Evolutionary conservation across 2,329 filamentous ascomycete genomes (phyloP), one percentile per base, ranked within the genome.

Genomic region (Xylariaceae sp.): DNA sequence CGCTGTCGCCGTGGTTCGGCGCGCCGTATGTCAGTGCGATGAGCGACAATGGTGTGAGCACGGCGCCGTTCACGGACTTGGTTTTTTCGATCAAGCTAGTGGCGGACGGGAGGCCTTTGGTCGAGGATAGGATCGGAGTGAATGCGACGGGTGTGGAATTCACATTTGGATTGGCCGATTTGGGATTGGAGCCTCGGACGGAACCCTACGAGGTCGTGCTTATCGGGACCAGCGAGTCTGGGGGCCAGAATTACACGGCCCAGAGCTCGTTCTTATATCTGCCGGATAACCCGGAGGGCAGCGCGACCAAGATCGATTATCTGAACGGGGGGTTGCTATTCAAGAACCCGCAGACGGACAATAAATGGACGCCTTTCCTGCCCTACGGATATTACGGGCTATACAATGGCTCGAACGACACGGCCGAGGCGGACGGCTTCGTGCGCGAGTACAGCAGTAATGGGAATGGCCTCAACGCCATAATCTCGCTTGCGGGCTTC

Each of bases 221-320:
- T 18, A 68, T 64, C 16, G 77, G 72, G 2, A 65, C 68, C 1
- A 70, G 73, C 0, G 61, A 66, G 12, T 49, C 63, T 10, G 70
- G 72, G n/a, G 58, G 66, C 7, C 59, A 63, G 19, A 73, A 70
- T 10, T 73, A 74, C 54, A 75, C 72, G 0, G 73, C 73, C 0
- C 71, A 67, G 0, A 72, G 70, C 46, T 70, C 74, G 40, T 62
- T 79, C 18, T 67, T 70, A 40, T 78, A 77, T 57, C 74, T 81
- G 0, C 78, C 78, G 0, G 74, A 76, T 20, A 79, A 77, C 44
- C 64, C 64, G 2, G 68, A 54, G 4, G 77, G 77, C 23, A 80
- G 77, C 65, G 73, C 76, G 1, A 75, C 76, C 2, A 76, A 75
- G 60, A 70, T 81, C 14, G 79, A 81, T 60, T 73, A 79, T 55